Evolutionary conservation across 225 moss, liverwort and hornwort species (phyloP).

Genomic region (Marchantia polymorpha): DNA sequence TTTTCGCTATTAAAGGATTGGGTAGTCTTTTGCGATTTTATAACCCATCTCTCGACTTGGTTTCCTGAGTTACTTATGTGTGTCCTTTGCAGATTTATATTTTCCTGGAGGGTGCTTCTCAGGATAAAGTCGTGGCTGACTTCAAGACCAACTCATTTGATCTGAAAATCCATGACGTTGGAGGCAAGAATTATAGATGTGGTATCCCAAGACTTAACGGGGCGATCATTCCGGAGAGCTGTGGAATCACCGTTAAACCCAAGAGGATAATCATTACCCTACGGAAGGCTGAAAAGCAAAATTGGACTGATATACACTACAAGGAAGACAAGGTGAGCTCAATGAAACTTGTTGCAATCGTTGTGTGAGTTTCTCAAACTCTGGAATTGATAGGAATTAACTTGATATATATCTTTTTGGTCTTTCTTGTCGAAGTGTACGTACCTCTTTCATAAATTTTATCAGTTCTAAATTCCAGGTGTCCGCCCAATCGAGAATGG

Average conservation of each 20-base stretch:
- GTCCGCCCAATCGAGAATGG: no score
- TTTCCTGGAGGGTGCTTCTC: slow-evolving; percentile 32
- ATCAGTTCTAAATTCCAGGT: no score
- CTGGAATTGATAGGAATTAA: no score
- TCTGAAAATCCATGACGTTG: slow-evolving; percentile 28
- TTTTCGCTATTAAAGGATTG: no score
- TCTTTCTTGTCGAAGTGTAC: not conserved
- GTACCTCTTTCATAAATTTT: not conserved
- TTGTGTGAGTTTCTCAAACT: not conserved
- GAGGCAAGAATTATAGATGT: slow-evolving; percentile 36
- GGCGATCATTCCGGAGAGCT: slow-evolving; percentile 19
- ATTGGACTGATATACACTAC: slow-evolving; percentile 29
- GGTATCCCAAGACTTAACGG: slow-evolving; percentile 25
- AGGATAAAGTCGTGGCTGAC: slow-evolving; percentile 25
- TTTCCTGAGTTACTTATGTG: not conserved
- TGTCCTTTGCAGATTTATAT: slow-evolving; percentile 20
- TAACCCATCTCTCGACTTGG: no score
- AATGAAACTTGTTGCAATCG: not conserved
- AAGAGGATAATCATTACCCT: slow-evolving; percentile 27
- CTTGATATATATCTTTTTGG: not conserved
- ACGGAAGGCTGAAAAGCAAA: slow-evolving; percentile 17
- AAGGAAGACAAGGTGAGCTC: slow-evolving; percentile 29
- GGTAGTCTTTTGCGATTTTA: no score
- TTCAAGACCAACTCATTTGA: slow-evolving; percentile 29
- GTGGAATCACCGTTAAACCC: slow-evolving; percentile 22